These are phyloP conservation scores for Russula sp. DNA, from an alignment of 768 basidiomycete species.

Conservation along the genomic window DNA sequence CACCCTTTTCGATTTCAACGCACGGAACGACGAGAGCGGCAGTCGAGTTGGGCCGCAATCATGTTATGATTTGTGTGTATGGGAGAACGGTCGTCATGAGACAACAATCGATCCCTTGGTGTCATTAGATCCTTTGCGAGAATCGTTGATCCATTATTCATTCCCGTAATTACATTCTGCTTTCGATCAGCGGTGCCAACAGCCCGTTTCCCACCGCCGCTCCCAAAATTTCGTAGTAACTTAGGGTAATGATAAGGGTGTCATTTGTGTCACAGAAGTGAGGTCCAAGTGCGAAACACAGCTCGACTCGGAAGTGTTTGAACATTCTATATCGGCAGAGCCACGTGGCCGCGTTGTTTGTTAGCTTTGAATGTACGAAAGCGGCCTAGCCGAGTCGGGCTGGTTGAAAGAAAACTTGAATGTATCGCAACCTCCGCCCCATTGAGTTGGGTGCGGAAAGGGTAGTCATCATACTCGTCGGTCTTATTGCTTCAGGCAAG, in stretches of 20 bases:
- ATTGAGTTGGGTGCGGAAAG: constrained; percentile 16
- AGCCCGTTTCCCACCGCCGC: constrained; percentile 13
- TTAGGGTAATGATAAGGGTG: constrained; percentile 13
- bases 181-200: constrained; percentile 21
- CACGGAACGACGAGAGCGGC: neutral
- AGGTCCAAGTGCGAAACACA: constrained; percentile 9
- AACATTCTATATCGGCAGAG: constrained; percentile 22
- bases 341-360: constrained; percentile 18
- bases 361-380: constrained; percentile 1
- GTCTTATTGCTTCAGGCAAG: constrained; percentile 2
- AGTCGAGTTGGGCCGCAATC: constrained; percentile 14
- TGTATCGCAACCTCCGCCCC: constrained; percentile 7
- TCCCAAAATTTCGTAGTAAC: constrained; percentile 12
- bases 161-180: constrained; percentile 17
- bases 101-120: constrained; percentile 4
- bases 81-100: constrained; percentile 6
- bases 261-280: constrained; percentile 22
- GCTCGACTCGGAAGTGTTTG: constrained; percentile 14
- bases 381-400: constrained; percentile 18
- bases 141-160: constrained; percentile 1
- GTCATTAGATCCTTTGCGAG: constrained; percentile 11
- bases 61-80: constrained; percentile 9
- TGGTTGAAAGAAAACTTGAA: constrained; percentile 14
- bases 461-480: constrained; percentile 13
- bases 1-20: constrained; percentile 7